These are phyloP conservation scores for Colletotrichum australisinense DNA, from an alignment of 2,329 filamentous ascomycete genomes.

Conservation along the genomic window DNA sequence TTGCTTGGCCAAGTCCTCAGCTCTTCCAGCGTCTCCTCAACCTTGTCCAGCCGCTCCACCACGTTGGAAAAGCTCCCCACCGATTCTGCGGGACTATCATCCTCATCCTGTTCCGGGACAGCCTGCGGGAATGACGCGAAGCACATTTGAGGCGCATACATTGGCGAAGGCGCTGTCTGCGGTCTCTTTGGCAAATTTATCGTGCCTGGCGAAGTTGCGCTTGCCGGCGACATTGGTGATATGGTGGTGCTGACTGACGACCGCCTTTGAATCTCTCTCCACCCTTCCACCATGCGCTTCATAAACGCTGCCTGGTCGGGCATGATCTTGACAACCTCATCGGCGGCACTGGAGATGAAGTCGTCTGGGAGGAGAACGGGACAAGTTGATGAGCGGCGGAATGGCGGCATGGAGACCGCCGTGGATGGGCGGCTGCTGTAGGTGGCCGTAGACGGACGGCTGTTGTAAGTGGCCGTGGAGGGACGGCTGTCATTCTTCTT, in stretches of 20 bases:
- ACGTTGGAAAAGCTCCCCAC: background rate
- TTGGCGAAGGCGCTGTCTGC: slow-evolving; percentile 18
- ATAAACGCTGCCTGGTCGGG: slow-evolving; percentile 31
- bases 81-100: slow-evolving; percentile 12
- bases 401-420: slow-evolving; percentile 24
- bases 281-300: slow-evolving; percentile 31
- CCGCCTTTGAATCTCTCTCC: slow-evolving; percentile 28
- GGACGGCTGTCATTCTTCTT: slow-evolving; percentile 9
- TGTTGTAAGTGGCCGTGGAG: background rate
- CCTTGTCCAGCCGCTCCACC: slow-evolving; percentile 3
- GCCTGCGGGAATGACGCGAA: slow-evolving; percentile 28
- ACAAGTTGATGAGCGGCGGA: slow-evolving; percentile 24
- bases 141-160: slow-evolving; percentile 14
- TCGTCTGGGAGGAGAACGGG: slow-evolving; percentile 19
- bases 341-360: slow-evolving; percentile 27
- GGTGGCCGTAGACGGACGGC: slow-evolving; percentile 6
- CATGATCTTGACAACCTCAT: slow-evolving; percentile 33
- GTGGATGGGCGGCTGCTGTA: slow-evolving; percentile 12
- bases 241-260: slow-evolving; percentile 7
- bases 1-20: slow-evolving; percentile 24
- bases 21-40: slow-evolving; percentile 23
- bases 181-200: slow-evolving; percentile 10
- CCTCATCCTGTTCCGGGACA: slow-evolving; percentile 14
- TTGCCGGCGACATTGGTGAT: background rate
- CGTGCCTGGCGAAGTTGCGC: background rate